phyloP scores from a whole-genome alignment of 306 rosid genomes.

The Echinosophora koreensis region DNA sequence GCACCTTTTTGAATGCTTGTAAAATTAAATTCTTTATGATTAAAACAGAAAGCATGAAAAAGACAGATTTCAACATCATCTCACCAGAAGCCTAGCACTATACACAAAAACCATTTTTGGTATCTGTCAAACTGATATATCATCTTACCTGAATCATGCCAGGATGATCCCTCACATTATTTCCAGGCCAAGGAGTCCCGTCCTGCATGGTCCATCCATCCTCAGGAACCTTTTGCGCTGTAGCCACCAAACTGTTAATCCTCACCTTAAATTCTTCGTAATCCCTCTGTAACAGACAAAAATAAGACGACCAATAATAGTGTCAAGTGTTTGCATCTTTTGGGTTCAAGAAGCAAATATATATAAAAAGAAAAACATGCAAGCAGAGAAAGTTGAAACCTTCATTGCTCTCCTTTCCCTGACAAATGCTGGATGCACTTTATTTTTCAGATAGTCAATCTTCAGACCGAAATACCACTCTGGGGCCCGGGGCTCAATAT shows the following conservation, averaged over 20 bases:
- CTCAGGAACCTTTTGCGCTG: conserved; percentile 94
- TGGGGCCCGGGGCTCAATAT: conserved; percentile 93
- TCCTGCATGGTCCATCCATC: conserved; percentile 99
- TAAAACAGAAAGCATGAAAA: not conserved
- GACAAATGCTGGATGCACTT: conserved; percentile 92
- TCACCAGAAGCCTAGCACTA: not conserved
- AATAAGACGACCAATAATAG: not conserved
- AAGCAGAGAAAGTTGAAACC: conserved; percentile 54
- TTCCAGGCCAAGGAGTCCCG: conserved; percentile 99
- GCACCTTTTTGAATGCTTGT: not conserved
- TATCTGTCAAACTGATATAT: conserved; percentile 17
- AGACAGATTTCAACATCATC: not conserved
- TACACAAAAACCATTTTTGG: conserved; percentile 9
- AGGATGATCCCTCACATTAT: conserved; percentile 95
- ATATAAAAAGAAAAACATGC: not conserved
- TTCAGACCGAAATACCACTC: conserved; percentile 93
- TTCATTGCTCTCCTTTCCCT: conserved; percentile 98
- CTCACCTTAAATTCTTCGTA: conserved; percentile 95
- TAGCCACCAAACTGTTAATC: conserved; percentile 85
- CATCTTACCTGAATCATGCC: conserved; percentile 97
- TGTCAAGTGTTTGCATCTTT: conserved; percentile 27
- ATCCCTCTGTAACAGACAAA: conserved; percentile 70
- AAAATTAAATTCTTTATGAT: not conserved
- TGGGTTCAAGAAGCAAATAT: not conserved
- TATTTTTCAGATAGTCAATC: conserved; percentile 86